Evolutionary conservation across 2,329 filamentous ascomycete genomes (phyloP), one percentile per base, ranked within the genome.

Genomic region (Hymenoscyphus fraxineus): DNA sequence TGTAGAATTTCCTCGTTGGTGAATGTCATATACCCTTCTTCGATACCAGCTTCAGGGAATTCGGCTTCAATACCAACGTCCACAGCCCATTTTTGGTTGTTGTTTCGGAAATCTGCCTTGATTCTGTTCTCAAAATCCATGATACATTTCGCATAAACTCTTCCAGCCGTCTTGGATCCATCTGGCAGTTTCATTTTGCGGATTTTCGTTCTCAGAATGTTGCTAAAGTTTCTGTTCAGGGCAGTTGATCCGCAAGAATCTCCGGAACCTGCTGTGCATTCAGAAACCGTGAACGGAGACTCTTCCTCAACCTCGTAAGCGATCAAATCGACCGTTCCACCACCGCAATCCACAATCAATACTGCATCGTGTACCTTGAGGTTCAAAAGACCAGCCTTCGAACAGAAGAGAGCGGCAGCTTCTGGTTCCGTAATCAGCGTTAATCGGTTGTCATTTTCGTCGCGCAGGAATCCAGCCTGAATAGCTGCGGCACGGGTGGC

Each of bases 71-170:
- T 98, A 75, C 95, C 95, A 59, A 99, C 95, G 76, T 99, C 95
- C 22, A 98, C 93, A 56, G 95, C 95, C 95, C 95, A 98, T 78
- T 98, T 98, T 79, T 98, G 94, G 59, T 94, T 93, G 78, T 97
- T 98, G 82, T 98, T 98, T 69, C 95, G 88, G 88, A 99, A 99
- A 78, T 98, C 95, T 59, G 95, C 95, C 84, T 99, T 99, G 85
- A 99, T 97, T 77, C 95, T 85, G 85, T 98, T 98, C 82, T 99
- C 95, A 74, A 99, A 99, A 79, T 99, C 95, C 94, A 98, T 98
- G 79, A 99, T 98, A 78, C 94, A 98, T 81, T 98, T 98, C 71
- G 94, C 94, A 78, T 98, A 98, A 62, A 99, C 95, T 78, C 94
- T 93, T 55, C 94, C 94, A n/a, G 95, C 94, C 2, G 93, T 98